These are phyloP conservation scores for Hirsutella minnesotensis DNA, from an alignment of 2,329 filamentous ascomycete species.

Conservation along the genomic window DNA sequence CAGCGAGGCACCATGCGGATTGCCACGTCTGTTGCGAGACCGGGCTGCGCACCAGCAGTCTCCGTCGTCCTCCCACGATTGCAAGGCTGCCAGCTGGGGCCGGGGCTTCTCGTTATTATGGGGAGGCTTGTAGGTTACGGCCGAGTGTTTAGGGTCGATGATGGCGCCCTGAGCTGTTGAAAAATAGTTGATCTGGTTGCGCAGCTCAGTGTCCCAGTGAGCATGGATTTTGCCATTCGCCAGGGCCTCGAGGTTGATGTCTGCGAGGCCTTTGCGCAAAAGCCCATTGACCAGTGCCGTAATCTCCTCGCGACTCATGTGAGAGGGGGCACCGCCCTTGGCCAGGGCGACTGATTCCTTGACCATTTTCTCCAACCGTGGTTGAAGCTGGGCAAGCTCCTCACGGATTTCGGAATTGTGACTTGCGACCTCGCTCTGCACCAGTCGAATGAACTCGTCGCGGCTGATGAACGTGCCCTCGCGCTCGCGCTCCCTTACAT, in stretches of 20 bases:
- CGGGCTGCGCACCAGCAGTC: conserved; percentile 75
- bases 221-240: conserved; percentile 33
- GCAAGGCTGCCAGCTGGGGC: conserved; percentile 36
- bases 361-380: conserved; percentile 21
- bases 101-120: conserved; percentile 5
- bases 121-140: conserved; percentile 36
- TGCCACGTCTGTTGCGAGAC: conserved; percentile 24
- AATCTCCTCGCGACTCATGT: conserved; percentile 29
- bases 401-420: conserved; percentile 26
- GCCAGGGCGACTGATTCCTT: conserved; percentile 17
- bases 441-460: conserved; percentile 34
- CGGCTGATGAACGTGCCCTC: conserved; percentile 29
- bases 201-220: conserved; percentile 30
- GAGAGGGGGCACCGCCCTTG: conserved; percentile 11
- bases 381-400: conserved; percentile 26
- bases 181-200: conserved; percentile 62
- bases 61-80: conserved; percentile 62
- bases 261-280: conserved; percentile 29
- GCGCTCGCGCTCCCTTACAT: conserved; percentile 17
- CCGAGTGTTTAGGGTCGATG: conserved; percentile 49
- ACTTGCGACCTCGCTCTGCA: conserved; percentile 25
- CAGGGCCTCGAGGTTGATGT: conserved; percentile 34
- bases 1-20: conserved; percentile 48
- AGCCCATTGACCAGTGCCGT: conserved; percentile 25
- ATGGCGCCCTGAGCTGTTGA: conserved; percentile 51